phyloP scores from a whole-genome alignment of 768 basidiomycete genomes.

The Tulasnella sp. region DNA sequence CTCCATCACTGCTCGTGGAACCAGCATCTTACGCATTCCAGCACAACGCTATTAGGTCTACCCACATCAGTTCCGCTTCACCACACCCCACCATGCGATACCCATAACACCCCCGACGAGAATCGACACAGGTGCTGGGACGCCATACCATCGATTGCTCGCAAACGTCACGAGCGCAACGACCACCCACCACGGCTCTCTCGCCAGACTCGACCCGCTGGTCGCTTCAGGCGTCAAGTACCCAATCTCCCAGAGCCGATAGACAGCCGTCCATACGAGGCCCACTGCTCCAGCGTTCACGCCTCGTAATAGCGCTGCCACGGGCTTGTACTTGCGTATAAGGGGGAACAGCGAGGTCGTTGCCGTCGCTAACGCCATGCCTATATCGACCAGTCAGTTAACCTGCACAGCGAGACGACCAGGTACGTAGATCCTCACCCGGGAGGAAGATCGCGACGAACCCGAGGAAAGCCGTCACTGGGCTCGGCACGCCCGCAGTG shows the following conservation, averaged over 20 bases:
- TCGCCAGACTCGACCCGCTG: conserved; percentile 2
- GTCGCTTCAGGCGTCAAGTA: conserved; percentile 1
- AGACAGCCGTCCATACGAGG: conserved; percentile 16
- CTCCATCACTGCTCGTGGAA: too few relatives aligned
- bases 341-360: not conserved
- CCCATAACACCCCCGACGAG: not conserved
- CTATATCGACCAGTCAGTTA: too few relatives aligned
- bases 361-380: not conserved
- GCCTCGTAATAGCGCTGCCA: conserved; percentile 19
- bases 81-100: not conserved
- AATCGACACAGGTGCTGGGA: conserved; percentile 2
- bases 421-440: too few relatives aligned
- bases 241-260: conserved; percentile 16
- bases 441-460: conserved; percentile 4
- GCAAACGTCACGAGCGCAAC: not conserved
- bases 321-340: not conserved
- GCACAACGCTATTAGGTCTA: too few relatives aligned
- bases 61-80: too few relatives aligned
- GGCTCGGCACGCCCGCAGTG: not conserved
- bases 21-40: too few relatives aligned
- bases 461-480: not conserved
- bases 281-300: conserved; percentile 16
- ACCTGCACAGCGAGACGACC: too few relatives aligned
- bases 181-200: conserved; percentile 10
- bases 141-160: not conserved